A percentile compares a stretch with the other conserved stretches of the same genome.
phyloP scores from a whole-genome alignment of 176 grass and related monocot species.

The Phragmites australis region DNA sequence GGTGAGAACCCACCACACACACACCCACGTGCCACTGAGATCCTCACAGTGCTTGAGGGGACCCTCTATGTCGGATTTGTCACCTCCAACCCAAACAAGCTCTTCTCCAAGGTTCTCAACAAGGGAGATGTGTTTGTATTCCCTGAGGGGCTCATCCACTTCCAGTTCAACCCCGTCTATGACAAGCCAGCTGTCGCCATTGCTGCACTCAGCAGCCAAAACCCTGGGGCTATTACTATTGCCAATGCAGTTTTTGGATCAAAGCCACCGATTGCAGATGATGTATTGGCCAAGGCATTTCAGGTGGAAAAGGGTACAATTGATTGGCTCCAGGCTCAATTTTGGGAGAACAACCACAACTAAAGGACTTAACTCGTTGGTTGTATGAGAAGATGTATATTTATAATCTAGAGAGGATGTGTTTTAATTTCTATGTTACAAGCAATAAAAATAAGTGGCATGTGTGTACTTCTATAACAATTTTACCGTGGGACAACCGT shows the following conservation, averaged over 20 bases:
- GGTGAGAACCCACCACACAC: conserved; percentile 34
- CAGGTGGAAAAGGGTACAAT: conserved; percentile 19
- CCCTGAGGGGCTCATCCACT: conserved; percentile 33
- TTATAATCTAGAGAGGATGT: too few species aligned
- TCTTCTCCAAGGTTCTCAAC: conserved; percentile 31
- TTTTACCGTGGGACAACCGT: too few species aligned
- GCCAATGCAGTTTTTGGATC: conserved; percentile 38
- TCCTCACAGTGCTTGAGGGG: conserved; percentile 29
- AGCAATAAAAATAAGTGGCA: too few species aligned
- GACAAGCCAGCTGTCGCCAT: conserved; percentile 19
- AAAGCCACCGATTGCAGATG: conserved; percentile 38
- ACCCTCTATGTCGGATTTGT: conserved; percentile 46
- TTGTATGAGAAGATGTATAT: background rate
- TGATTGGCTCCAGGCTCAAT: conserved; percentile 40
- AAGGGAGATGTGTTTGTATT: conserved; percentile 49
- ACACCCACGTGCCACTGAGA: conserved; percentile 37
- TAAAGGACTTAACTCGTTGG: background rate
- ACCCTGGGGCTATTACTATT: conserved; percentile 20
- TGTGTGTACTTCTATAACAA: too few species aligned
- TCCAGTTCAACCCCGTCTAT: conserved; percentile 22
- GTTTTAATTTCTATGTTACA: too few species aligned
- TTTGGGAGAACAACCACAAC: conserved; percentile 16
- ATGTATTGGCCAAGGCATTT: conserved; percentile 32
- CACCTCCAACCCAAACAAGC: conserved; percentile 35
- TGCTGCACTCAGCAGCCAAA: conserved; percentile 27